phyloP scores from a whole-genome alignment of 139 green algal genomes.

The Coelastrella sp. region DNA sequence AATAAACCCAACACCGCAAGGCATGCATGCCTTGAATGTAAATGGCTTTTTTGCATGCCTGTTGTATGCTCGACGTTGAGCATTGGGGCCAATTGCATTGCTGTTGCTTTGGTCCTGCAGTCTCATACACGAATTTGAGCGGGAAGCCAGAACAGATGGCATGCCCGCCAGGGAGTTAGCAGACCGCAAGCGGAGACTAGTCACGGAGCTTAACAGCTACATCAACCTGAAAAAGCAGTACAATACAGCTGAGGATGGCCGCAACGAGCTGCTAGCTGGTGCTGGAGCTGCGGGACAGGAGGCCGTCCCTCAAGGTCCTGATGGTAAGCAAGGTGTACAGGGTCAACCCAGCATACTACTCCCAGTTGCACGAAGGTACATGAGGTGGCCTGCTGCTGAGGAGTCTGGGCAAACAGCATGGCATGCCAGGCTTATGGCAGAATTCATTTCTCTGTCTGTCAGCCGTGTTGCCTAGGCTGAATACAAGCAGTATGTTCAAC shows the following conservation, averaged over 20 bases:
- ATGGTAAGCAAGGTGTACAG: neutral
- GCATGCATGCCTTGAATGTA: neutral
- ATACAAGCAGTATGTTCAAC: neutral
- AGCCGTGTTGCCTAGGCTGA: neutral
- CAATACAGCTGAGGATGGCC: constrained; percentile 30
- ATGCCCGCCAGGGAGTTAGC: constrained; percentile 76
- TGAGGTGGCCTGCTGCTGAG: neutral
- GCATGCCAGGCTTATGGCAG: no score
- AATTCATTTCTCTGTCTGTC: no score
- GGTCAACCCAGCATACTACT: no score
- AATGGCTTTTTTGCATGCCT: neutral
- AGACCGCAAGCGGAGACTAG: constrained; percentile 77
- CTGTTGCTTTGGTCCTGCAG: constrained; percentile 57
- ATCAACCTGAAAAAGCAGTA: constrained; percentile 87
- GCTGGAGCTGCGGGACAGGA: neutral
- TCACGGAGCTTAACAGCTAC: constrained; percentile 86
- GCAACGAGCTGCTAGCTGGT: constrained; percentile 61
- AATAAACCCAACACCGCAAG: neutral
- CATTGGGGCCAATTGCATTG: neutral
- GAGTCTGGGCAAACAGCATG: no score
- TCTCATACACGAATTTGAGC: constrained; percentile 94
- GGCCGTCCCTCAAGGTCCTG: neutral
- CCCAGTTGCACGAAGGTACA: no score
- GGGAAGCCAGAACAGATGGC: constrained; percentile 82
- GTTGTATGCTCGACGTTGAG: no score